A percentile compares a stretch with the other conserved stretches of the same genome.
Conservation (phyloP, 352 stramenopile species). For the Phytophthora citricola region DNA sequence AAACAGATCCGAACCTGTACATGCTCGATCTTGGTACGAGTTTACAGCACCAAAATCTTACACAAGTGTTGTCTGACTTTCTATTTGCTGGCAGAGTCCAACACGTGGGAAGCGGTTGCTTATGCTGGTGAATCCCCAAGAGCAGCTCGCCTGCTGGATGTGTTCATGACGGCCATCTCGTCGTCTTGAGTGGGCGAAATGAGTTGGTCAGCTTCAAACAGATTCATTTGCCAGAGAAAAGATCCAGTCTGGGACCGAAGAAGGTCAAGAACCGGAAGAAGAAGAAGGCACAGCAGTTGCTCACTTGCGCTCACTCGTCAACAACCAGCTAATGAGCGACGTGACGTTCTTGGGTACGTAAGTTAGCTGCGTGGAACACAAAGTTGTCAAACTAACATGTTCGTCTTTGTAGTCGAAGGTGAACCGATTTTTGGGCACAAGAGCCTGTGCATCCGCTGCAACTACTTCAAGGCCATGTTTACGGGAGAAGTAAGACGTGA, state of each 20-base stretch:
- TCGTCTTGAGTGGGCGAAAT: conserved; percentile 95
- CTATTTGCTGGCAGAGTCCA: conserved; percentile 51
- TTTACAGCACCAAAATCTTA: background rate
- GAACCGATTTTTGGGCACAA: conserved; percentile 86
- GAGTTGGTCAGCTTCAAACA: conserved; percentile 93
- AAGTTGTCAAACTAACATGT: background rate
- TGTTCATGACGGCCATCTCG: conserved; percentile 91
- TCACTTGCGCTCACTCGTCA: conserved; percentile 78
- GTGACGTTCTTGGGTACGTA: conserved; percentile 81
- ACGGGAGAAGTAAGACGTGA: conserved; percentile 60
- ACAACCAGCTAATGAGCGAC: conserved; percentile 86
- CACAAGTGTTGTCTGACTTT: background rate
- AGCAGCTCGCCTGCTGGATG: conserved; percentile 93
- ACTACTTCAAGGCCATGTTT: conserved; percentile 94
- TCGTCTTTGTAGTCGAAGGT: conserved; percentile 64
- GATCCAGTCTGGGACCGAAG: conserved; percentile 59
- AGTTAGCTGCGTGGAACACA: background rate
- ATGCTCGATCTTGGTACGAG: conserved; percentile 88
- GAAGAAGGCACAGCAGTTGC: conserved; percentile 69
- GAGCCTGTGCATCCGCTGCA: conserved; percentile 93
- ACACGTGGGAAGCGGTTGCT: conserved; percentile 66
- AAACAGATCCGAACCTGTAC: conserved; percentile 95
- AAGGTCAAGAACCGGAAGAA: conserved; percentile 18
- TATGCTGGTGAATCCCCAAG: conserved; percentile 70
- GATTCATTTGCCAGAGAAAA: conserved; percentile 87